Conservation (phyloP, 306 rosid genomes). For the Dalbergia cochinchinensis region DNA sequence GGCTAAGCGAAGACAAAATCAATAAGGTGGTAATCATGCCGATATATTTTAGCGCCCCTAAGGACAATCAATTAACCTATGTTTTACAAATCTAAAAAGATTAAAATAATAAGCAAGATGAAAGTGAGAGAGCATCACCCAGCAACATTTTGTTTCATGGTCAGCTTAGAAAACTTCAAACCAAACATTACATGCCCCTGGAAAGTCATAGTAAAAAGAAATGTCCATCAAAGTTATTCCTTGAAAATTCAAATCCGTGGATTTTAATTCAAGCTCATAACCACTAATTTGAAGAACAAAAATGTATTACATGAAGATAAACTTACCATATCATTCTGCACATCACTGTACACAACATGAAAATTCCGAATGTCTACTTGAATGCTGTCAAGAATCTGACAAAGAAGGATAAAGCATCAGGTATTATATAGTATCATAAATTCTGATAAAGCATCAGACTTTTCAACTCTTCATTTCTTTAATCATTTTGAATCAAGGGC, state of each 20-base stretch:
- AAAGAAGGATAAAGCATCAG: conserved; percentile 38
- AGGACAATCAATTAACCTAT: conserved; percentile 16
- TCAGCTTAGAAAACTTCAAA: conserved; percentile 83
- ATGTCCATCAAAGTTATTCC: conserved; percentile 12
- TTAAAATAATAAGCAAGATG: conserved; percentile 24
- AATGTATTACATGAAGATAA: conserved; percentile 16
- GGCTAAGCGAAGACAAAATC: conserved; percentile 2
- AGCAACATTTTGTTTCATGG: conserved; percentile 77
- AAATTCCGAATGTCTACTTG: conserved; percentile 85
- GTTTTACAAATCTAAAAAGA: not conserved
- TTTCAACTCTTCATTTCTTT: not conserved
- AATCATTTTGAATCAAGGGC: conserved; percentile 6
- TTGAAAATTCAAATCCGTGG: conserved; percentile 1
- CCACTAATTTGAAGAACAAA: conserved; percentile 5
- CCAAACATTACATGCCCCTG: conserved; percentile 81
- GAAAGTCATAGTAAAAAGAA: conserved; percentile 45
- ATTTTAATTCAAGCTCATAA: conserved; percentile 24
- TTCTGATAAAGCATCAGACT: conserved; percentile 11
- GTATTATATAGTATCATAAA: conserved; percentile 23
- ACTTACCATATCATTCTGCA: conserved; percentile 66
- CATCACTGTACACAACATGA: conserved; percentile 73
- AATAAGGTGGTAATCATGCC: conserved; percentile 5
- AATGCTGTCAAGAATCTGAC: conserved; percentile 87
- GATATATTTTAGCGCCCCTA: not conserved
- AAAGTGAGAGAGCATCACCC: conserved; percentile 66